A percentile compares a stretch with the other conserved stretches of the same genome.
Conservation (phyloP, 2,329 filamentous ascomycete genomes). For the Pestalotiopsis sp. region DNA sequence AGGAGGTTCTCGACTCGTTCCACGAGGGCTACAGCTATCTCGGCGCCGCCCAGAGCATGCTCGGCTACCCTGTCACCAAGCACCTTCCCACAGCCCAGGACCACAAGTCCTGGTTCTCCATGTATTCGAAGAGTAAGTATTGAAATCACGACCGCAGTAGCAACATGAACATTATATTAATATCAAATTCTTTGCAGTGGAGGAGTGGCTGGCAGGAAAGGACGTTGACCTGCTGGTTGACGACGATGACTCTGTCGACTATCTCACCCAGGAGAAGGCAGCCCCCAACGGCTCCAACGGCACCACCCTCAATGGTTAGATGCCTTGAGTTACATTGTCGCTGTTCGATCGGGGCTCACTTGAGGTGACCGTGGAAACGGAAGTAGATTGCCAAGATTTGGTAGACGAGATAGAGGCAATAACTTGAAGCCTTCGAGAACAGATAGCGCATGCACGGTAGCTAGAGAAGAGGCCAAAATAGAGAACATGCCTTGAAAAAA, state of each 20-base stretch:
- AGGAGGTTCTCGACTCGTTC: conserved; percentile 39
- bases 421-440: no score
- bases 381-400: no score
- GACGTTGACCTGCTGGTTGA: conserved; percentile 13
- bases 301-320: not conserved
- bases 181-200: conserved; percentile 22
- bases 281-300: not conserved
- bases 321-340: no score
- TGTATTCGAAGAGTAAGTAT: conserved; percentile 40
- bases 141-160: not conserved
- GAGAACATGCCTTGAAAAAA: no score
- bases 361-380: no score
- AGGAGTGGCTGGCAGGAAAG: conserved; percentile 40
- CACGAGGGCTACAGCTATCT: conserved; percentile 50
- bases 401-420: no score
- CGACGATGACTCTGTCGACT: conserved; percentile 10
- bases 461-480: no score
- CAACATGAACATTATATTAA: not conserved
- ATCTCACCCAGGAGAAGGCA: not conserved
- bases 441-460: no score
- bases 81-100: conserved; percentile 42
- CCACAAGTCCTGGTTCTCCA: conserved; percentile 35
- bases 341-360: no score
- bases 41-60: conserved; percentile 45
- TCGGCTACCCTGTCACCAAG: conserved; percentile 46